Base-by-base conservation (phyloP, 78 protist genomes). In the Dictyostelium firmibasis region DNA sequence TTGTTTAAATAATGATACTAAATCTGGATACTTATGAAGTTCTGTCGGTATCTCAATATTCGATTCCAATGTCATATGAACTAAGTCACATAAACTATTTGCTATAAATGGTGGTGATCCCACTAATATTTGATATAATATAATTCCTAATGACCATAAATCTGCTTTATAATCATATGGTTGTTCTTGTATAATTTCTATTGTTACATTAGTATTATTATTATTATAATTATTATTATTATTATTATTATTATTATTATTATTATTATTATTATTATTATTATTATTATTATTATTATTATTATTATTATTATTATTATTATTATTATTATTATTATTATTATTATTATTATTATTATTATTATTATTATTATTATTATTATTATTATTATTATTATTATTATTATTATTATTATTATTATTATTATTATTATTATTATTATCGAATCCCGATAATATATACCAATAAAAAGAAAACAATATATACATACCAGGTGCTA, bases 41-140 rank as follows among this genome's bases (percentile, higher is more conserved):
- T 44, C 60, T 4, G 33, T 2, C 18, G 84, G 84, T 44, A 27
- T 18, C 9, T 35, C 75, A 33, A 57, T 57, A 60, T 23, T 43
- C 41, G 83, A 41, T 16, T 35, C 83, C 5, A 43, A n/a, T 35
- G 83, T 82, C 86, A 82, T 50, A 23, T 82, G 86, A 27, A 82
- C 75, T 50, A 82, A 23, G 27, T 50, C 31, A 23, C 23, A 13
- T 57, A 82, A n/a, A 82, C 64, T 82, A 50, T 95, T 88, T 10
- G 98, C 97, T 93, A 92, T 88, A 83, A 98, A 98, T 2, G 99
- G 99, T 2, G 99, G 99, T 93, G 76, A 41, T 4, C 99, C 99
- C 7, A 38, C 92, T 27, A 81, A 93, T 20, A 98, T 81, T 79
- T 98, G 98, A 94, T 98, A 98, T 14, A 98, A 72, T 10, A 98